A percentile compares a stretch with the other conserved stretches of the same genome.
Conservation (phyloP, 768 basidiomycete species). For the Hortiboletus flavorubellus region DNA sequence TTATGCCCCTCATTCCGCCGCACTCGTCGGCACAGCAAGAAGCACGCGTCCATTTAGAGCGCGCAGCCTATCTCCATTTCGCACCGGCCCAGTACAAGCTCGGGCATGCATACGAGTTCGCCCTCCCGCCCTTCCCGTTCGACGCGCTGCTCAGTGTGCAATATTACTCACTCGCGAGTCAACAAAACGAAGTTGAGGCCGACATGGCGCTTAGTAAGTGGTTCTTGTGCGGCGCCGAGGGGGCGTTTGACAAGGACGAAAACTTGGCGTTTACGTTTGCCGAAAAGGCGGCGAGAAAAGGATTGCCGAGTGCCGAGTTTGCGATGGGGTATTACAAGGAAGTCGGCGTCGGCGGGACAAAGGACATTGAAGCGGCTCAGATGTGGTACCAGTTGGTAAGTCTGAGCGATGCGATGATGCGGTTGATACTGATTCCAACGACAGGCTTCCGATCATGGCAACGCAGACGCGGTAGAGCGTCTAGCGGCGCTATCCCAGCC, state of each 20-base stretch:
- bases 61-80: conserved; percentile 82
- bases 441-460: conserved; percentile 74
- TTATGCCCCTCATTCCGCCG: conserved; percentile 53
- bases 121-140: conserved; percentile 77
- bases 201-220: conserved; percentile 98
- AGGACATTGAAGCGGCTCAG: conserved; percentile 59
- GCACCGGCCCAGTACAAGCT: conserved; percentile 90
- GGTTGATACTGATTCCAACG: background rate
- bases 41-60: conserved; percentile 75
- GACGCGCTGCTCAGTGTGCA: conserved; percentile 89
- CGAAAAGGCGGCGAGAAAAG: conserved; percentile 75
- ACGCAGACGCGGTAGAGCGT: conserved; percentile 75
- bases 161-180: conserved; percentile 80
- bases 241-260: conserved; percentile 85
- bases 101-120: conserved; percentile 91
- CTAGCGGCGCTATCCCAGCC: conserved; percentile 64
- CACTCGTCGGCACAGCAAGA: conserved; percentile 49
- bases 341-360: conserved; percentile 79
- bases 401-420: background rate
- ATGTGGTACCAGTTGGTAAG: conserved; percentile 75
- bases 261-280: conserved; percentile 84
- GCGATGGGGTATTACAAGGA: conserved; percentile 96
- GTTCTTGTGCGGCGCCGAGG: conserved; percentile 87
- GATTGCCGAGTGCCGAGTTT: conserved; percentile 81
- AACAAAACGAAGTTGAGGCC: conserved; percentile 87